Evolutionary conservation across 2,329 filamentous ascomycete genomes (phyloP), one percentile per base, ranked within the genome.

Genomic region (Neopestalotiopsis sp.): DNA sequence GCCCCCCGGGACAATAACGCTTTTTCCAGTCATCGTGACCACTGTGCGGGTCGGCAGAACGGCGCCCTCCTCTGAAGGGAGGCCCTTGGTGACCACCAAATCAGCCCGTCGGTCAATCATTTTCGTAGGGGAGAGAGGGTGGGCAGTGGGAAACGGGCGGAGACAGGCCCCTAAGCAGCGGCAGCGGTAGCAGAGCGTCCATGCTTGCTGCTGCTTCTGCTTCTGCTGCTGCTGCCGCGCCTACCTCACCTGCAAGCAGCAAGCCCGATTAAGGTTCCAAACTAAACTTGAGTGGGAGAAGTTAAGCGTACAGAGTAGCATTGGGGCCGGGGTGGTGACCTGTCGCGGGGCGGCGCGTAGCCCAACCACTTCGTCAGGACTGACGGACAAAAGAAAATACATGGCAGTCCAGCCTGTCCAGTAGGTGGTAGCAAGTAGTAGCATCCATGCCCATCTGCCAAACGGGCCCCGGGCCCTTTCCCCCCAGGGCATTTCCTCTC

Each of bases 301-400:
- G 32, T 67, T 67, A 67, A 67, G 52, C 65, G 65, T 60, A n/a
- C 12, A 66, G 65, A 38, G 65, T 67, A 24, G 20, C 56, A 67
- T 67, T 42, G 42, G 32, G 32, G 49, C 60, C 67, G 67, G 67
- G 67, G 56, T n/a, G 57, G 57, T 14, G 57, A 61, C 59, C 58
- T 63, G 58, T 57, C 63, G 63, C 67, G 57, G 63, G 40, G 67
- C 63, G 63, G 67, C 67, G 63, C 67, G 57, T 69, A 56, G 40
- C 17, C 67, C 28, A 61, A 59, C 67, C 67, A 69, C 38, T 30
- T 63, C n/a, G 28, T 67, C 65, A 56, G 65, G 65, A 67, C 34
- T 52, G 42, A 52, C n/a, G 45, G 45, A 52, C 45, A 38, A 38
- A 14, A 56, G 24, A 14, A 56, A 14, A 38, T 38, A 38, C 34